Conservation (phyloP, 2,329 filamentous ascomycete species). For the Alternaria burnsii region DNA sequence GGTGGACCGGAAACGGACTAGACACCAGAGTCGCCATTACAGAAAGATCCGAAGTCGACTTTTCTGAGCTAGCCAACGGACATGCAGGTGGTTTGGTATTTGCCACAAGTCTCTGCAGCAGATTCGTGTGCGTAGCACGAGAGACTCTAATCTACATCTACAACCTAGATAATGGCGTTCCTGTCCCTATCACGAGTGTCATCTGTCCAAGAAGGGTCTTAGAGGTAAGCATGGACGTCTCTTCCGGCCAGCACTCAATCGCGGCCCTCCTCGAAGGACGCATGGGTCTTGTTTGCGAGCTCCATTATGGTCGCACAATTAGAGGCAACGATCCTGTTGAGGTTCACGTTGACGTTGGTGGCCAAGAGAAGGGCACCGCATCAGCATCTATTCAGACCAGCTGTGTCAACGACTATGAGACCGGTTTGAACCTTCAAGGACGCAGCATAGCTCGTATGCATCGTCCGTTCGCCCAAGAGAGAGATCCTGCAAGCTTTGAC, state of each 20-base stretch:
- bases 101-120: slow-evolving; percentile 65
- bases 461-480: slow-evolving; percentile 9
- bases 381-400: slow-evolving; percentile 22
- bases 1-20: slow-evolving; percentile 52
- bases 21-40: slow-evolving; percentile 20
- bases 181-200: slow-evolving; percentile 62
- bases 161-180: slow-evolving; percentile 48
- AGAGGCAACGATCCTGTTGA: slow-evolving; percentile 17
- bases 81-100: slow-evolving; percentile 53
- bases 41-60: slow-evolving; percentile 43
- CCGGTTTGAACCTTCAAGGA: slow-evolving; percentile 12
- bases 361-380: slow-evolving; percentile 15
- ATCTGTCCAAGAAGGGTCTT: slow-evolving; percentile 66
- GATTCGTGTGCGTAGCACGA: slow-evolving; percentile 65
- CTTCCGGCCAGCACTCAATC: slow-evolving; percentile 62
- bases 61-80: slow-evolving; percentile 43
- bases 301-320: slow-evolving; percentile 22
- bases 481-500: slow-evolving; percentile 24
- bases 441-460: slow-evolving; percentile 1
- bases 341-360: slow-evolving; percentile 18
- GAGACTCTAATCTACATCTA: slow-evolving; percentile 67
- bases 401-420: slow-evolving; percentile 16
- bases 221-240: slow-evolving; percentile 70
- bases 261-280: slow-evolving; percentile 68
- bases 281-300: slow-evolving; percentile 68